These are phyloP conservation scores for Gamsiella multidivaricata DNA, from an alignment of 192 early-diverging fungal species.

Conservation along the genomic window DNA sequence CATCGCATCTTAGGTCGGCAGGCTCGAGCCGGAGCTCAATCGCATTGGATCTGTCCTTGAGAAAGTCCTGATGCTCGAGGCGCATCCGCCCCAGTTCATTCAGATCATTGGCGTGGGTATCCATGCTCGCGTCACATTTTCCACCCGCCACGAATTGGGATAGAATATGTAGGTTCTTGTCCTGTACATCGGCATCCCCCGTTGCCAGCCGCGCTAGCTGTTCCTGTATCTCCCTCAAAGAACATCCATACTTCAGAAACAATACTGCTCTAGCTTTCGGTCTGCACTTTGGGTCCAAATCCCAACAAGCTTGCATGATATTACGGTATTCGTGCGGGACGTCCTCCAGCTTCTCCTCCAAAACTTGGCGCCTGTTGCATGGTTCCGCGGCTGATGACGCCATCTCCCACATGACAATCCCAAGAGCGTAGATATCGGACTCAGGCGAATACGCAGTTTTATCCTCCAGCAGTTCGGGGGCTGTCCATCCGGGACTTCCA, in stretches of 20 bases:
- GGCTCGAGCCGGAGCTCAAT: neutral
- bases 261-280: neutral
- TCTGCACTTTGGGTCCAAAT: neutral
- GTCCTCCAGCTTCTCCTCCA: neutral
- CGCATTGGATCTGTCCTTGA: conserved; percentile 1
- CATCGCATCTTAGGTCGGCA: conserved; percentile 6
- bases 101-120: conserved; percentile 1
- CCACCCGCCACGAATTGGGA: neutral
- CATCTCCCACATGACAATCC: conserved; percentile 21
- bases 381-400: neutral
- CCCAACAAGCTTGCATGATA: conserved; percentile 11
- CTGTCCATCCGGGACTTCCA: conserved; percentile 2
- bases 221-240: neutral
- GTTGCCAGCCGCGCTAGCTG: neutral
- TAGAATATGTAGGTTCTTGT: neutral
- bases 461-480: neutral
- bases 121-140: neutral
- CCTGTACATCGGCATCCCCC: neutral
- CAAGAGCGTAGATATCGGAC: conserved; percentile 28
- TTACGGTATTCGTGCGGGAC: neutral
- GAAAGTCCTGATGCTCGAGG: neutral
- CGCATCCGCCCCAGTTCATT: neutral
- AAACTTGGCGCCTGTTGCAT: neutral
- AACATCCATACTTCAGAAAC: conserved; percentile 1
- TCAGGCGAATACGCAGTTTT: neutral